Evolutionary conservation across 768 basidiomycete species (phyloP), one percentile per base, ranked within the genome.

Genomic region (Rhizopogon vinicolor): DNA sequence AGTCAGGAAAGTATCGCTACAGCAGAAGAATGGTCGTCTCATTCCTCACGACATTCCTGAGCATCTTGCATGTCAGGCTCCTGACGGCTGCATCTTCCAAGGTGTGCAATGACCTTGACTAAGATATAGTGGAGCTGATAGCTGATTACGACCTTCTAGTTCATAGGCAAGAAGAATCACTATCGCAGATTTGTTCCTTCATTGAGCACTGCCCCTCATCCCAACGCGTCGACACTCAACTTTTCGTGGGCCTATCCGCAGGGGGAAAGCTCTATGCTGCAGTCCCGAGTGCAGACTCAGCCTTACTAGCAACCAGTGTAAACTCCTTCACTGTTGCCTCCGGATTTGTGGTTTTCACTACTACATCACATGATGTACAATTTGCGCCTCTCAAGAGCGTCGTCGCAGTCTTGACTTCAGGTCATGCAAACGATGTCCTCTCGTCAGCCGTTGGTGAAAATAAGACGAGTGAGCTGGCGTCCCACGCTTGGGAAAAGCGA

Each of bases 271-370:
- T 96, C 0, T 82, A 83, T 63, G 74, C 80, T 22, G 71, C 79
- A 5, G 60, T 68, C 8, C 68, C 63, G 25, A 62, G 67, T 12
- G 65, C 65, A 46, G 62, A 60, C 7, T 51, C 72, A 0, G 46
- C 64, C 12, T 64, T 72, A 1, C 64, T 90, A 4, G 77, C 82
- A 1, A 66, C 72, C 3, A 86, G 81, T 54, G 81, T 69, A 18
- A 91, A 85, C 13, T 96, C 94, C 0, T 91, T 92, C 69, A 79
- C 81, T 16, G 56, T 87, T 13, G 78, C 87, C 0, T 83, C 89
- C 1, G 82, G 83, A 18, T 94, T 91, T 66, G 72, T 96, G 33
- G 86, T 95, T 53, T 96, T 84, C 71, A 93, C 91, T 0, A 91
- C 93, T 0, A 84, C 83, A 7, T 72, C 88, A 0, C 96, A 98